These are phyloP conservation scores for Caryopteris hybrid DNA, from an alignment of 305 asterid species.

Conservation along the genomic window DNA sequence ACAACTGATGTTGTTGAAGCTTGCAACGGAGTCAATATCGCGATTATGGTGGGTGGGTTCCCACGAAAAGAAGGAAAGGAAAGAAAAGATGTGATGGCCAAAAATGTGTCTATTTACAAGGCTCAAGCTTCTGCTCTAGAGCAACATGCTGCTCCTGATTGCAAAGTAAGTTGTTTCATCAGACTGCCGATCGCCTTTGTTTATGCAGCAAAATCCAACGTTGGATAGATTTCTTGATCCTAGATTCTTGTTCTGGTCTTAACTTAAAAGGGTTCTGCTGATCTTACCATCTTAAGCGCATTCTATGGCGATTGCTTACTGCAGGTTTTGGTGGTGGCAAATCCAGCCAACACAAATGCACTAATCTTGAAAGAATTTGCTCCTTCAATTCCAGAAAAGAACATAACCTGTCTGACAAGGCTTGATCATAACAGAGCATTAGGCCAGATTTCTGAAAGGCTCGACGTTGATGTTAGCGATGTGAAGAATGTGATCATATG, in stretches of 20 bases:
- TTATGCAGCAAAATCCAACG: not conserved
- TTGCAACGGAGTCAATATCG: conserved; percentile 58
- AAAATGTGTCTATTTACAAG: conserved; percentile 71
- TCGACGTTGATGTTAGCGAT: conserved; percentile 54
- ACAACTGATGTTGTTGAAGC: conserved; percentile 72
- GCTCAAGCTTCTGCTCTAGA: conserved; percentile 80
- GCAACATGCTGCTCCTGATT: conserved; percentile 66
- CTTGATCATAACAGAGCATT: conserved; percentile 85
- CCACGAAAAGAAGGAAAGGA: conserved; percentile 84
- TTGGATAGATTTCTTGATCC: too few relatives aligned
- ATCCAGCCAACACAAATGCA: conserved; percentile 92
- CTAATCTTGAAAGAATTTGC: conserved; percentile 72
- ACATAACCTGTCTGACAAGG: conserved; percentile 82
- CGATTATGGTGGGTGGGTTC: conserved; percentile 75
- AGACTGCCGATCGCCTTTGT: not conserved
- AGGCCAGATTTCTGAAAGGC: conserved; percentile 62
- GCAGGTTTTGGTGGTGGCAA: conserved; percentile 87
- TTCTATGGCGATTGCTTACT: not conserved
- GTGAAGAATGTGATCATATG: conserved; percentile 74
- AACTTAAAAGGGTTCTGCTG: too few relatives aligned
- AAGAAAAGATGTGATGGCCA: conserved; percentile 72
- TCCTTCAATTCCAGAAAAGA: conserved; percentile 65
- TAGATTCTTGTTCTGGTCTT: too few relatives aligned
- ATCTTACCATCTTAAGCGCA: not conserved
- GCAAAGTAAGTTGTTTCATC: conserved; percentile 48